Conservation (phyloP, 2,329 filamentous ascomycete species). For the Dothiorella sarmentorum region DNA sequence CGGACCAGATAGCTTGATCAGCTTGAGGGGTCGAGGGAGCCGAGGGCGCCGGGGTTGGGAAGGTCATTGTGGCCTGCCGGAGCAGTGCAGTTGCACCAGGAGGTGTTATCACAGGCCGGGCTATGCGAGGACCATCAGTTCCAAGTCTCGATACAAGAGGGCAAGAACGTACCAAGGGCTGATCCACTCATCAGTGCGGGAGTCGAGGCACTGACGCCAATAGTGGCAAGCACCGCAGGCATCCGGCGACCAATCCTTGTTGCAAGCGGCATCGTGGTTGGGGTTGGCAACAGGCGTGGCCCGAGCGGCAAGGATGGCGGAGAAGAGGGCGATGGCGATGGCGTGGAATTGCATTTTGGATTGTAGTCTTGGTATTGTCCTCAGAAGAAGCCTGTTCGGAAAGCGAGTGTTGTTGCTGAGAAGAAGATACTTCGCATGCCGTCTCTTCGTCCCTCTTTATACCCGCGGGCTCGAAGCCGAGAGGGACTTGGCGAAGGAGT, state of each 20-base stretch:
- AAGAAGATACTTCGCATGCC: too few relatives aligned
- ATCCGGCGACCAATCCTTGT: neutral
- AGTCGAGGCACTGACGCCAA: conserved; percentile 7
- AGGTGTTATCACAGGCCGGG: conserved; percentile 7
- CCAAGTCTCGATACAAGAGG: neutral
- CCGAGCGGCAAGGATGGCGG: neutral
- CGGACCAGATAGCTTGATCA: too few relatives aligned
- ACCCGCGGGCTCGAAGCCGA: too few relatives aligned
- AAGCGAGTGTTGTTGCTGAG: neutral
- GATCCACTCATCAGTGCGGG: neutral
- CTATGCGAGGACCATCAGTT: neutral
- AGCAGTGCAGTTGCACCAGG: conserved; percentile 18
- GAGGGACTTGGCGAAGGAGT: neutral
- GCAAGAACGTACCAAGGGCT: neutral
- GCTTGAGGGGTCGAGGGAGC: too few relatives aligned
- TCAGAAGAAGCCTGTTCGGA: neutral
- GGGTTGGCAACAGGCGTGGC: neutral
- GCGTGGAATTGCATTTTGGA: neutral
- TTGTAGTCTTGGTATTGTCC: neutral
- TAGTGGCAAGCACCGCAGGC: conserved; percentile 14
- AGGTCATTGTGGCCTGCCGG: neutral
- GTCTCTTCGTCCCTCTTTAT: too few relatives aligned
- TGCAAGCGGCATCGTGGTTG: neutral
- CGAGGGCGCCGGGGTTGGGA: too few relatives aligned
- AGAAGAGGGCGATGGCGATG: neutral